Evolutionary conservation across 306 rosid species (phyloP).

Genomic region (Carpinus fangiana): DNA sequence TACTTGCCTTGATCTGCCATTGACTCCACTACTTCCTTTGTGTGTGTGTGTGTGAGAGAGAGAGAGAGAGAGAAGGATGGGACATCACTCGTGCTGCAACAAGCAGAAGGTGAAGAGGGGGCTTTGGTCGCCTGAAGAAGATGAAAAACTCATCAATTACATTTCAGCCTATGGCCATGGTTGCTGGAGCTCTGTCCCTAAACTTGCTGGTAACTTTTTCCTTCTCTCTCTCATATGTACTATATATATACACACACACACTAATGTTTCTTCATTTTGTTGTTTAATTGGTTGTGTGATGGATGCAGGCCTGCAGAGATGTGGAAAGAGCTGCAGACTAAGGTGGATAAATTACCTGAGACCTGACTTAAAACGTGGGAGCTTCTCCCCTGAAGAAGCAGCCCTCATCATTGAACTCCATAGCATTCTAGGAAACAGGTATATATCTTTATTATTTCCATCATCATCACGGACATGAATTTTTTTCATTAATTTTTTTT

Average conservation of each 20-base stretch:
- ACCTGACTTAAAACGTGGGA: conserved; percentile 96
- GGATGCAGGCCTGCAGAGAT: conserved; percentile 67
- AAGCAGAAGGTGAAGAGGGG: conserved; percentile 99
- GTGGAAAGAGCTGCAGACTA: conserved; percentile 94
- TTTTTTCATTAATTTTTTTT: conserved; percentile 7
- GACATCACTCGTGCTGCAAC: conserved; percentile 95
- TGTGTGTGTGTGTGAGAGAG: conserved; percentile 8
- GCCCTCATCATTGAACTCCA: conserved; percentile 89
- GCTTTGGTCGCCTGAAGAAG: conserved; percentile 97
- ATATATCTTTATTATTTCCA: neutral
- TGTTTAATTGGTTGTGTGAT: neutral
- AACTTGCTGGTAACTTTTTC: conserved; percentile 62
- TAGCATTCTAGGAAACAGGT: conserved; percentile 92
- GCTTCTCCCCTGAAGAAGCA: conserved; percentile 93
- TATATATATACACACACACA: too few relatives aligned
- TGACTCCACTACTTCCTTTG: neutral
- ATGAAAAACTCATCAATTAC: conserved; percentile 90
- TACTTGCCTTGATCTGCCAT: conserved; percentile 24
- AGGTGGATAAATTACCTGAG: conserved; percentile 97
- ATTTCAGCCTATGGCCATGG: conserved; percentile 92
- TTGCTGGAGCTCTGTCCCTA: conserved; percentile 97
- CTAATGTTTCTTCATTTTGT: too few relatives aligned
- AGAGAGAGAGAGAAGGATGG: conserved; percentile 46
- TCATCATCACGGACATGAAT: conserved; percentile 8
- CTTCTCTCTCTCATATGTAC: neutral